These are phyloP conservation scores for Leccinum subgranulosum DNA, from an alignment of 768 basidiomycete genomes.

Conservation along the genomic window DNA sequence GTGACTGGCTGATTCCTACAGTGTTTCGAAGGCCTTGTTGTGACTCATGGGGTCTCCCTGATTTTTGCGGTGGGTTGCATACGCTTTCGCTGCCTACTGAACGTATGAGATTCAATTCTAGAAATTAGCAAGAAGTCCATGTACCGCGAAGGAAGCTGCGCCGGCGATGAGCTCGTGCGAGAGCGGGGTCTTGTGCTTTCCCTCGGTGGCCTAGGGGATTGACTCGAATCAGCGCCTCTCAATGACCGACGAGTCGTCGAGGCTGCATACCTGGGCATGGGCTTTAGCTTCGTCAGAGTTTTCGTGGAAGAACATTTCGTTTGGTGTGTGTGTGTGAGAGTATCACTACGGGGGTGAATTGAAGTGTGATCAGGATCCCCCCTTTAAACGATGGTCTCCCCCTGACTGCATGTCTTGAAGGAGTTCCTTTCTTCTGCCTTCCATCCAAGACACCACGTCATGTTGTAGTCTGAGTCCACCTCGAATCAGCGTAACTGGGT, in stretches of 20 bases:
- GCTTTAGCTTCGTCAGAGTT: slow-evolving; percentile 26
- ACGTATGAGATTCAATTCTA: background rate
- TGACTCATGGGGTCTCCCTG: slow-evolving; percentile 25
- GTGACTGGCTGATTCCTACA: slow-evolving; percentile 1
- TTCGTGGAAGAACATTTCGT: slow-evolving; percentile 23
- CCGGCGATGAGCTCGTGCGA: slow-evolving; percentile 28
- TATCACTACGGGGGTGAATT: background rate
- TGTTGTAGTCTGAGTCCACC: no score
- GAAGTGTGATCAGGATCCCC: background rate
- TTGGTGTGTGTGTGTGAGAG: background rate
- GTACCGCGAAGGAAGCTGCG: slow-evolving; percentile 29
- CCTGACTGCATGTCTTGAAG: background rate
- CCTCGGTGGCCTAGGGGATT: slow-evolving; percentile 11
- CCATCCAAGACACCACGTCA: no score
- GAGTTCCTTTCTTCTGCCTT: no score
- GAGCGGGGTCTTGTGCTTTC: slow-evolving; percentile 18
- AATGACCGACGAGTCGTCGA: background rate
- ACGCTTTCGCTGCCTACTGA: slow-evolving; percentile 28
- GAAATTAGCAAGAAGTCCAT: background rate
- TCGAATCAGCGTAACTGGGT: no score
- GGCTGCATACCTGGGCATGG: slow-evolving; percentile 9
- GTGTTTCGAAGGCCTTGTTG: slow-evolving; percentile 18
- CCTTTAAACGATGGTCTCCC: background rate
- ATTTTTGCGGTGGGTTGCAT: slow-evolving; percentile 20
- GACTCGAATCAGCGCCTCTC: background rate